Evolutionary conservation across 1,284 basidiomycete species (phyloP), one percentile per base, ranked within the genome.

Genomic region (Papiliotrema fonsecae): DNA sequence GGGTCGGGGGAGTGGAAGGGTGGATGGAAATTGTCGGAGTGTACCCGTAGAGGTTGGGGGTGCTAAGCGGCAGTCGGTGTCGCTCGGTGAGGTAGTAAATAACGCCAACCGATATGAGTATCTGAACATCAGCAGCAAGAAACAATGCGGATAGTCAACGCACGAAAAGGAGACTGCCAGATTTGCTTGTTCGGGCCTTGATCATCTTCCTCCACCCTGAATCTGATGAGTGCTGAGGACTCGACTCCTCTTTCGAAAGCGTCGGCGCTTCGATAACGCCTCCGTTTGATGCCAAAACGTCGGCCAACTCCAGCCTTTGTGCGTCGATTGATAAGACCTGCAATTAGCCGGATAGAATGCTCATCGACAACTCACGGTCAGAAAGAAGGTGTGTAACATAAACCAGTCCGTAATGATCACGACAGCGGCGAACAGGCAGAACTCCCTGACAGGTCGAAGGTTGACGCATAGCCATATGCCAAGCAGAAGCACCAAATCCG

Each of bases 321-420:
- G 78, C 76, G 49, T 80, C 78, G 55, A 80, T 79, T 36, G 76
- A 77, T 42, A 80, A 59, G 42, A 80, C 65, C 68, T 70, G 45
- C 4, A 10, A 21, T 25, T n/a, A 37, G 54, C 42, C 55, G 45
- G 18, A 9, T 14, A 18, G 13, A 13, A 11, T 7, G 21, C 28
- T 6, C 21, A n/a, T 18, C 9, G n/a, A 21, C 2, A 21, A 60
- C 68, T 52, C 41, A 69, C 75, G 7, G 78, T 79, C 44, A 78
- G 65, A 66, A 79, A 79, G 62, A 79, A 79, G 2, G 77, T 79
- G 62, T 79, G 74, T 50, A 79, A 69, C 72, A 80, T 75, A 62
- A 72, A 96, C 87, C 90, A 97, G 70, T 97, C 93, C 25, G 91
- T 90, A 31, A 97, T 85, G 31, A 97, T 80, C 6, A 96, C 89